These are phyloP conservation scores for Melampsora larici-populina DNA, from an alignment of 1,284 basidiomycete species.

Conservation along the genomic window DNA sequence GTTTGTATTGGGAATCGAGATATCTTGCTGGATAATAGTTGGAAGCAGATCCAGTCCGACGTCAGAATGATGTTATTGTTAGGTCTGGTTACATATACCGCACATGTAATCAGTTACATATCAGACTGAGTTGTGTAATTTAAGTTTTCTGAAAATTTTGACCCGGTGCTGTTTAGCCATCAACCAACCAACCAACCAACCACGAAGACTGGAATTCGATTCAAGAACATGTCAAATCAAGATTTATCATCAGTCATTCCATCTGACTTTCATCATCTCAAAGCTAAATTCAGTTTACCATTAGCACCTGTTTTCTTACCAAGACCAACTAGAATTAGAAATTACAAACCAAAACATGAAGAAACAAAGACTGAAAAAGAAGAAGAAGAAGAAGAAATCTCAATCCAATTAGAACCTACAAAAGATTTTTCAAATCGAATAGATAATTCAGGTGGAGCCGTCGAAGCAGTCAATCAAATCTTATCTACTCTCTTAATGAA, in stretches of 20 bases:
- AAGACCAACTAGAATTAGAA: background rate
- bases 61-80: too few species aligned
- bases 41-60: too few species aligned
- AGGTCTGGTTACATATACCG: too few species aligned
- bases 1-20: too few species aligned
- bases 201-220: background rate
- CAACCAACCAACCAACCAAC: too few species aligned
- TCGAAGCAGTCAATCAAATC: constrained; percentile 33
- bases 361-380: background rate
- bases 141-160: too few species aligned
- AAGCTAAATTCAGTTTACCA: constrained; percentile 19
- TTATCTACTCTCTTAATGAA: constrained; percentile 36
- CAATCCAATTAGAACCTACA: background rate
- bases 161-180: too few species aligned
- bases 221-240: background rate
- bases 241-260: background rate
- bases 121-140: too few species aligned
- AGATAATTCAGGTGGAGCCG: background rate
- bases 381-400: too few species aligned
- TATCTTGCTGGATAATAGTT: too few species aligned
- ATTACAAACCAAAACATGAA: background rate
- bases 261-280: constrained; percentile 31
- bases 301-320: constrained; percentile 24
- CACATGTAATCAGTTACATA: too few species aligned
- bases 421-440: background rate